Conservation (phyloP, 2,329 filamentous ascomycete species). For the Mycosphaerella sp. region DNA sequence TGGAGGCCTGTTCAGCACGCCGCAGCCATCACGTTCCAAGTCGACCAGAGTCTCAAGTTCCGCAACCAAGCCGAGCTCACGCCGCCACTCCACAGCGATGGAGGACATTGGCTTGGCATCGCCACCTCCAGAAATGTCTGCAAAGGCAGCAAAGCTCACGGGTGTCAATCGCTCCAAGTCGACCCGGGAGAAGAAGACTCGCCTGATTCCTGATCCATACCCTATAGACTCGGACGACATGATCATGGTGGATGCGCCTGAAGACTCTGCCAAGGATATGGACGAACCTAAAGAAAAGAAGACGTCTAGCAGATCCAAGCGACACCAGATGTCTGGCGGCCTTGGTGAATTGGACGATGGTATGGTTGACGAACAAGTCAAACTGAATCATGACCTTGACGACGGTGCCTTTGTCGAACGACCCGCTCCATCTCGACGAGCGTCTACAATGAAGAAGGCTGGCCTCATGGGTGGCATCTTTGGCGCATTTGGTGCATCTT, state of each 20-base stretch:
- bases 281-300: conserved; percentile 28
- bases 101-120: conserved; percentile 63
- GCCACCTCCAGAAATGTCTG: conserved; percentile 64
- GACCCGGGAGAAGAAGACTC: conserved; percentile 47
- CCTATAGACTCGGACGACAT: conserved; percentile 54
- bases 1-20: conserved; percentile 48
- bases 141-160: conserved; percentile 75
- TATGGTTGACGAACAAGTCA: conserved; percentile 38
- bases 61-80: conserved; percentile 44
- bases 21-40: conserved; percentile 54
- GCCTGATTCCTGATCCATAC: conserved; percentile 51
- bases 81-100: conserved; percentile 49
- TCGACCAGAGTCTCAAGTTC: conserved; percentile 53
- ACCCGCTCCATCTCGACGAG: conserved; percentile 50
- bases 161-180: conserved; percentile 46
- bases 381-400: conserved; percentile 43
- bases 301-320: conserved; percentile 39
- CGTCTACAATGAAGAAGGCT: conserved; percentile 52
- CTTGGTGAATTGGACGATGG: conserved; percentile 38
- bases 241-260: conserved; percentile 49
- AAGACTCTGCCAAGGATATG: conserved; percentile 34
- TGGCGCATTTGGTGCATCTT: conserved; percentile 33
- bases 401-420: conserved; percentile 50
- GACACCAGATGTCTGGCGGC: conserved; percentile 36
- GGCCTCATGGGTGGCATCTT: conserved; percentile 54